phyloP scores from a whole-genome alignment of 345 rosid species.

The Cardamine resedifolia region DNA sequence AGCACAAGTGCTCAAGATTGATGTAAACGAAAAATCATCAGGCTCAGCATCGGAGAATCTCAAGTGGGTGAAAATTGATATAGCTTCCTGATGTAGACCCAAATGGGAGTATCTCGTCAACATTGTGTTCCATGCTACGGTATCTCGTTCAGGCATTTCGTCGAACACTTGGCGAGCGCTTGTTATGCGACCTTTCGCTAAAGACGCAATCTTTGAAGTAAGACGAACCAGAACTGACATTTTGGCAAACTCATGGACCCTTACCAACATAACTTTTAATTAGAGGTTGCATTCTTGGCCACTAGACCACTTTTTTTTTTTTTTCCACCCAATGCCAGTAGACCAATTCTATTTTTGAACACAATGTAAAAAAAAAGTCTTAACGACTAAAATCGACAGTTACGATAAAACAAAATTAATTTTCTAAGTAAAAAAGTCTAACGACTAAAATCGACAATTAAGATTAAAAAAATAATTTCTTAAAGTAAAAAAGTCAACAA shows the following conservation, averaged over 20 bases:
- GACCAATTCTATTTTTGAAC: no score
- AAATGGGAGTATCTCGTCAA: conserved; percentile 58
- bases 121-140: conserved; percentile 77
- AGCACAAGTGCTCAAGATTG: conserved; percentile 57
- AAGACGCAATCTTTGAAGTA: conserved; percentile 50
- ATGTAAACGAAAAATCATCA: conserved; percentile 65
- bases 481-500: no score
- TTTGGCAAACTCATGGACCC: conserved; percentile 17
- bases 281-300: no score
- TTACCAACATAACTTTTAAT: no score
- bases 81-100: conserved; percentile 56
- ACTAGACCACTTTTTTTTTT: no score
- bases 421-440: no score
- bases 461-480: no score
- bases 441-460: no score
- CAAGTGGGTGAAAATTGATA: conserved; percentile 50
- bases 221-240: conserved; percentile 38
- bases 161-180: conserved; percentile 73
- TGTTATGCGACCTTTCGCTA: conserved; percentile 46
- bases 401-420: no score
- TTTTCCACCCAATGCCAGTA: no score
- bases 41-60: conserved; percentile 42
- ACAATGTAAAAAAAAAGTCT: no score
- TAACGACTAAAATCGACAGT: no score
- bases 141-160: conserved; percentile 56